Base-by-base conservation (phyloP, 2,329 filamentous ascomycete species). In the Trichoderma atroviride region DNA sequence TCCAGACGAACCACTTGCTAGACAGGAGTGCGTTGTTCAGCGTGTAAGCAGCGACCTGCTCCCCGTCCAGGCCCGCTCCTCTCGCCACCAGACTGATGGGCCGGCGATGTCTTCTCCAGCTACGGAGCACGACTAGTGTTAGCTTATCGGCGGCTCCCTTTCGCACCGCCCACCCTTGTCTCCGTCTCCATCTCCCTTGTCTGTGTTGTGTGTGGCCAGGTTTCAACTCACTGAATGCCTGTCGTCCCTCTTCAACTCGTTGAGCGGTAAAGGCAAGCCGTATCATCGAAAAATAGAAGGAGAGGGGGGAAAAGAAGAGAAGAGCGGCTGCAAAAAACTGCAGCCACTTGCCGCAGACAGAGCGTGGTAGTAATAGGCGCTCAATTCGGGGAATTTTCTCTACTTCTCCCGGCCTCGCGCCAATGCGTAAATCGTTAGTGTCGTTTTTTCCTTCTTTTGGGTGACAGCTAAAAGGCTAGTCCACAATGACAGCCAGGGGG, bases 71-170 rank as follows among this genome's bases (percentile, higher is more conserved):
- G 63, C 63, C 63, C 63, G 63, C 63, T 58, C 63, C 24, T 58
- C 63, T 66, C 56, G 63, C 63, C 63, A 66, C 63, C 63, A 66
- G 33, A 35, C 11, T 58, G 29, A 66, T 66, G 53, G 63, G 53
- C 63, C 53, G 53, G 53, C 29, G 63, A 66, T 35, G 63, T 22
- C 33, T 66, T 58, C 53, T 58, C 63, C 63, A 66, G 57, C 63
- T 66, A 66, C 63, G 63, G 63, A 66, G 63, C 57, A 66, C 40
- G 40, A 43, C 63, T 68, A 59, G 57, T 61, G 66, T 61, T 68
- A 68, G 66, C 66, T 68, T 62, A 68, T 68, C 66, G 53, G 66
- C 43, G 43, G 55, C 57, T 53, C 66, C 63, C 53, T 31, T 24
- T 57, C 63, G 37, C 53, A 57, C 61, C 11, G 16, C 53, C 53